Evolutionary conservation across 768 basidiomycete species (phyloP), one percentile per base, ranked within the genome.

Genomic region (Terana coerulea): DNA sequence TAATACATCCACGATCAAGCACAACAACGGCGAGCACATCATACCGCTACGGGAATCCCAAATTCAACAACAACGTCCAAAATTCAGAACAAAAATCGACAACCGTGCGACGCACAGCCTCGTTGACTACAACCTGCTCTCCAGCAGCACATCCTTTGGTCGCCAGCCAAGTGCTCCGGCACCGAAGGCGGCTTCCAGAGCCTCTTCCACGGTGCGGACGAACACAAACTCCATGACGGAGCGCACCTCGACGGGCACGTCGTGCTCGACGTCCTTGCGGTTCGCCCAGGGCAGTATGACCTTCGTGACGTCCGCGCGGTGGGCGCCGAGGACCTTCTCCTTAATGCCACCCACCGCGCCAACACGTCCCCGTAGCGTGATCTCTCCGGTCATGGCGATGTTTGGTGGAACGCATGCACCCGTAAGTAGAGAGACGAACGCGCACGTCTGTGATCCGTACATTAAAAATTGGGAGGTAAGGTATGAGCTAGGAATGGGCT

Each of bases 341-440:
- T 93, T 92, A 68, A 95, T 89, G 0, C 92, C 92, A 3, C 92
- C 92, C 1, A 95, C 88, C 4, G 91, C 81, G 0, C 84, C 88
- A 30, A 92, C 84, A 7, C 81, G 81, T 14, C 91, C 89, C 2
- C 91, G 80, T 1, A 93, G 75, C 0, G 93, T 95, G 47, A 95
- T 87, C 81, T 95, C 94, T 47, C 94, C 94, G 0, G 94, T 95
- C 85, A 95, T 90, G 0, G 93, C 93, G 15, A 86, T 72, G 56
- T 83, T 76, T 15, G 81, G 74, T 4, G 88, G 81, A 5, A 91
- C 83, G 46, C 80, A 81, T 10, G 82, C 80, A 0, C 88, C 88
- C 0, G 85, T 90, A 22, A 95, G 71, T 12, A 95, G 72, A 4
- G 92, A 93, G 14, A 95, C 86, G 47, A 97, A 80, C 3, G 94